phyloP scores from a whole-genome alignment of 164 flowering plant genomes.

The Tetrastigma voinierianum region DNA sequence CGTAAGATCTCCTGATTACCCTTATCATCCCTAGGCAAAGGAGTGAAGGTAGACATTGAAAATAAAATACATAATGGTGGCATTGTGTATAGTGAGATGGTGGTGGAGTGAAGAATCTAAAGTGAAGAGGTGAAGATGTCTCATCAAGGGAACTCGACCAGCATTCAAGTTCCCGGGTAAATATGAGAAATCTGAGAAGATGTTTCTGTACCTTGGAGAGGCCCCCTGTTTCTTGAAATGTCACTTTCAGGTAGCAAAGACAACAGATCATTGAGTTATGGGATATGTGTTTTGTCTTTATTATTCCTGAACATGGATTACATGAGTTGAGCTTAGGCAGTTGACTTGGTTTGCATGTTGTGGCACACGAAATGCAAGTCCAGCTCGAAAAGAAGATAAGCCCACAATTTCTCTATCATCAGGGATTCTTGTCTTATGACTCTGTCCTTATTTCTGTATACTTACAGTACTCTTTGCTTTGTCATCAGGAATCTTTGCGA shows the following conservation, averaged over 20 bases:
- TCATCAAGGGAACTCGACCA: conserved; percentile 72
- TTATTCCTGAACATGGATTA: conserved; percentile 94
- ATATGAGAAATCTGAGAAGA: conserved; percentile 95
- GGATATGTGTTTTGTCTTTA: conserved; percentile 90
- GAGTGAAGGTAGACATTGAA: conserved; percentile 67
- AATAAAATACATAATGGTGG: conserved; percentile 69
- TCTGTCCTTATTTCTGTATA: not conserved
- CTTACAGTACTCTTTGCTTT: too few relatives aligned
- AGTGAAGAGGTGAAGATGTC: conserved; percentile 67
- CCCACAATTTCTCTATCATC: conserved; percentile 72
- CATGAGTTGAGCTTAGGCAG: conserved; percentile 92
- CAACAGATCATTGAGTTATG: conserved; percentile 86
- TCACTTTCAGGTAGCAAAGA: conserved; percentile 76
- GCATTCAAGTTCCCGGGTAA: conserved; percentile 91
- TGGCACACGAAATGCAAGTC: conserved; percentile 87
- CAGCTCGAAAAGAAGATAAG: conserved; percentile 70
- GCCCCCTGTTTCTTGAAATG: conserved; percentile 65
- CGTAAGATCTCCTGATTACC: conserved; percentile 83
- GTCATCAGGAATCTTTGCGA: not conserved
- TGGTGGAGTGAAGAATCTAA: conserved; percentile 52
- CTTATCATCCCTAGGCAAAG: conserved; percentile 58
- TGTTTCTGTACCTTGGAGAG: conserved; percentile 61
- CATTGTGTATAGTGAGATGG: conserved; percentile 26
- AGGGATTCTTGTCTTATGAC: conserved; percentile 59
- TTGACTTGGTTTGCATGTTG: conserved; percentile 89